A percentile compares a stretch with the other conserved stretches of the same genome.
phyloP scores from a whole-genome alignment of 192 early-diverging fungal genomes.

The Coemansia sp. region DNA sequence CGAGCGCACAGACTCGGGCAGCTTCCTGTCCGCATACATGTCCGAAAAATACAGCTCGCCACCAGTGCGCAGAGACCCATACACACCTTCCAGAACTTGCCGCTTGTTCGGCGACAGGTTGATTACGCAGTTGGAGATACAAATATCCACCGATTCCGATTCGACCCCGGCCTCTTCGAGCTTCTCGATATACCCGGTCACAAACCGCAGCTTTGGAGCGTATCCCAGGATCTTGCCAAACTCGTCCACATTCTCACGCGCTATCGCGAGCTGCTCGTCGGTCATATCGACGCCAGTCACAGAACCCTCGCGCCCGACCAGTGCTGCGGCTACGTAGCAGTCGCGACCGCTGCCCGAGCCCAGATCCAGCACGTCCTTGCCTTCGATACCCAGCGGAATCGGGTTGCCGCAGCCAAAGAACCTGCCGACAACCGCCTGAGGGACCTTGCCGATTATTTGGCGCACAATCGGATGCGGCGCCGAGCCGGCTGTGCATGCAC shows the following conservation, averaged over 20 bases:
- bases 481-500: slow-evolving; percentile 17
- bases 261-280: slow-evolving; percentile 45
- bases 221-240: slow-evolving; percentile 38
- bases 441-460: slow-evolving; percentile 30
- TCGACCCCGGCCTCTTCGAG: slow-evolving; percentile 23
- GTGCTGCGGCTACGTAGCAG: slow-evolving; percentile 48
- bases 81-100: slow-evolving; percentile 41
- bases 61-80: slow-evolving; percentile 25
- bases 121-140: slow-evolving; percentile 48
- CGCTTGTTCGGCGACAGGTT: slow-evolving; percentile 53
- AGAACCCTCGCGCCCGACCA: slow-evolving; percentile 38
- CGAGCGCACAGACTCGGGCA: slow-evolving; percentile 34
- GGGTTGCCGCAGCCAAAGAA: slow-evolving; percentile 49
- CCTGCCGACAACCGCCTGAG: slow-evolving; percentile 28
- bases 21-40: slow-evolving; percentile 42
- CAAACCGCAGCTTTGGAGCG: slow-evolving; percentile 37
- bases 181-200: slow-evolving; percentile 48
- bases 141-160: slow-evolving; percentile 38
- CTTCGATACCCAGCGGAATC: slow-evolving; percentile 43
- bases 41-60: slow-evolving; percentile 50
- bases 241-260: slow-evolving; percentile 19
- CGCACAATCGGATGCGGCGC: slow-evolving; percentile 27
- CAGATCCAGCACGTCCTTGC: slow-evolving; percentile 42
- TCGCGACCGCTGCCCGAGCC: slow-evolving; percentile 48
- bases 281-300: slow-evolving; percentile 54